phyloP scores from a whole-genome alignment of 1,284 basidiomycete species.

The Vanrija sp. region DNA sequence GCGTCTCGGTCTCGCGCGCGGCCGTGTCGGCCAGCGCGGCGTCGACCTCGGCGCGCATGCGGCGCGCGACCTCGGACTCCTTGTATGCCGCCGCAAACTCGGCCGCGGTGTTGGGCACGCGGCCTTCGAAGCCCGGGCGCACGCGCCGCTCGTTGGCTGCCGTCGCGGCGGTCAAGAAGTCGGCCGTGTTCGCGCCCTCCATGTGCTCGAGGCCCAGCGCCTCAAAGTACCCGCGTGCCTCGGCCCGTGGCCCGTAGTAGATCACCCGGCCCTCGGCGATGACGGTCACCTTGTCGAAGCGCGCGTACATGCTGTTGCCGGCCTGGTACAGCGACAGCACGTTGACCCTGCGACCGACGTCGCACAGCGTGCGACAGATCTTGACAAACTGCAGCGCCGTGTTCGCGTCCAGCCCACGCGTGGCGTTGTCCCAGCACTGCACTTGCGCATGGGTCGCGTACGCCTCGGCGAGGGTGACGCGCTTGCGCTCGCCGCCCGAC shows the following conservation, averaged over 20 bases:
- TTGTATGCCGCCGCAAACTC: conserved; percentile 54
- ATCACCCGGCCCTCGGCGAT: conserved; percentile 75
- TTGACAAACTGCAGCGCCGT: conserved; percentile 77
- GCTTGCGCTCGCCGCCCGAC: conserved; percentile 64
- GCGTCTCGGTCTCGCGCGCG: conserved; percentile 18
- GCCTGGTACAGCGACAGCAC: conserved; percentile 75
- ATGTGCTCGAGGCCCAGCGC: conserved; percentile 64
- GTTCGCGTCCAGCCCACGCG: conserved; percentile 68
- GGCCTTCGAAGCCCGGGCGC: conserved; percentile 51
- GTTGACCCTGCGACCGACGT: conserved; percentile 68
- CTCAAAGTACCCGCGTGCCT: conserved; percentile 75
- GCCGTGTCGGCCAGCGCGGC: conserved; percentile 23
- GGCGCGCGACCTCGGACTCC: conserved; percentile 26
- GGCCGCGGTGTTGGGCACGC: conserved; percentile 57
- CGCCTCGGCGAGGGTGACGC: conserved; percentile 70
- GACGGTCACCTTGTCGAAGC: conserved; percentile 59
- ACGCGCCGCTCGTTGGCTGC: conserved; percentile 58
- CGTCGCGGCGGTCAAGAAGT: conserved; percentile 60
- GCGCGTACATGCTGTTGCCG: conserved; percentile 53
- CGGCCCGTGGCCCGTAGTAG: conserved; percentile 69
- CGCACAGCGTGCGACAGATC: conserved; percentile 69
- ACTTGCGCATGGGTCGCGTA: conserved; percentile 60
- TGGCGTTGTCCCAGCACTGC: conserved; percentile 61
- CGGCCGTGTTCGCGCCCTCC: conserved; percentile 52
- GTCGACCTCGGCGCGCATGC: conserved; percentile 36